A percentile compares a stretch with the other conserved stretches of the same genome.
Evolutionary conservation across 192 early-diverging fungal species (phyloP).

Genomic region (Mortierella antarctica): DNA sequence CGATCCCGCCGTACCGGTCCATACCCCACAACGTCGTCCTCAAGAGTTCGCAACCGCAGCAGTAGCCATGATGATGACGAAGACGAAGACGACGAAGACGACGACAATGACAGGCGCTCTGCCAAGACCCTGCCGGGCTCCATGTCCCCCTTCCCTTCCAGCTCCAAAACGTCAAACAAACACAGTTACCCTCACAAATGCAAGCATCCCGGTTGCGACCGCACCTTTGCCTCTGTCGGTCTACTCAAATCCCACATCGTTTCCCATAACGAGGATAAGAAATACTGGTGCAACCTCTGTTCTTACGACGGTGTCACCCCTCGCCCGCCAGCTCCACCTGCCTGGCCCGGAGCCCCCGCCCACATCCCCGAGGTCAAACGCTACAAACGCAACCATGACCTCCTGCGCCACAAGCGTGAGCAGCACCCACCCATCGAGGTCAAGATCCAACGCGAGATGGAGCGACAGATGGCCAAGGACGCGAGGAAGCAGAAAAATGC

Average conservation of each 20-base stretch:
- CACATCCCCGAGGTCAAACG: constrained; percentile 16
- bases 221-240: constrained; percentile 12
- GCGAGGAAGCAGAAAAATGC: neutral
- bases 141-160: too few relatives aligned
- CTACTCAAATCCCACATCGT: constrained; percentile 38
- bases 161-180: neutral
- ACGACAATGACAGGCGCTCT: neutral
- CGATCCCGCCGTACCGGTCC: too few relatives aligned
- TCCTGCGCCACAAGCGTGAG: constrained; percentile 43
- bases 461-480: neutral
- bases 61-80: neutral
- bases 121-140: too few relatives aligned
- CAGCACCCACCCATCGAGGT: constrained; percentile 36
- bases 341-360: neutral
- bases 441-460: constrained; percentile 10
- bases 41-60: too few relatives aligned
- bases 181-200: neutral
- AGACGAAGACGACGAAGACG: neutral
- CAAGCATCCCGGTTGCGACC: neutral
- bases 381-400: constrained; percentile 46
- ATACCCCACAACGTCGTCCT: too few relatives aligned
- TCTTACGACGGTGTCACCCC: constrained; percentile 15
- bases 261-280: constrained; percentile 25
- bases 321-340: neutral
- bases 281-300: constrained; percentile 37